Base-by-base conservation (phyloP, 225 moss, liverwort and hornwort genomes). In the Anthoceros angustus region DNA sequence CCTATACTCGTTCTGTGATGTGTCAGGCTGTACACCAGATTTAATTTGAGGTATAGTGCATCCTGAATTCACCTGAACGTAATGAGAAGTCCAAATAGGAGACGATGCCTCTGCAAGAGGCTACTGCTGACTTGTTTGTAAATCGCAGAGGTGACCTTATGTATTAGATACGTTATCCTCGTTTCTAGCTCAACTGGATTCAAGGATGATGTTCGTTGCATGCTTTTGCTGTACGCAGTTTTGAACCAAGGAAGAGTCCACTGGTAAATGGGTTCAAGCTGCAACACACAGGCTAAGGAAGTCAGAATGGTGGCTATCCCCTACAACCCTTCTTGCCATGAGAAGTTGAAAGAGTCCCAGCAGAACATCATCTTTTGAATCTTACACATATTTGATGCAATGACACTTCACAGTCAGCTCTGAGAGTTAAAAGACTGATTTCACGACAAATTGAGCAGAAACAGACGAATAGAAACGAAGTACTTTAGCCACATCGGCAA, bases 191-290 rank as follows among this genome's bases (percentile, higher is more conserved):
- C 80, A 68, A 80, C 80, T 41, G 80, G 80, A 63, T 80, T 80
- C 23, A 80, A 64, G 6, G 77, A 74, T 66, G 80, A 64, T 68
- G 80, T 80, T 63, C 80, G 74, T 70, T 80, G 77, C 80, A 80
- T 80, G 68, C 80, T 77, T 68, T 74, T 72, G 64, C 77, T 80
- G 49, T 80, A 80, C 24, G 77, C 77, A 15, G 32, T 68, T 67
- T 80, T 80, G 68, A 80, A 80, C 80, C 80, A 80, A 10, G 80
- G 80, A 69, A 80, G 70, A 68, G 80, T 80, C 80, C 80, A 80
- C 42, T 77, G 77, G 60, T 80, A 80, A 41, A 80, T 70, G 46
- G 80, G 74, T 66, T 80, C 80, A 24, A 80, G 70, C 80, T 80
- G 77, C 55, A 70, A 43, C 25, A 15, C n/a, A 21, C 39, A 25